A percentile compares a stretch with the other conserved stretches of the same genome.
These are phyloP conservation scores for Aspergillus amoenus DNA, from an alignment of 2,329 filamentous ascomycete species.

Conservation along the genomic window DNA sequence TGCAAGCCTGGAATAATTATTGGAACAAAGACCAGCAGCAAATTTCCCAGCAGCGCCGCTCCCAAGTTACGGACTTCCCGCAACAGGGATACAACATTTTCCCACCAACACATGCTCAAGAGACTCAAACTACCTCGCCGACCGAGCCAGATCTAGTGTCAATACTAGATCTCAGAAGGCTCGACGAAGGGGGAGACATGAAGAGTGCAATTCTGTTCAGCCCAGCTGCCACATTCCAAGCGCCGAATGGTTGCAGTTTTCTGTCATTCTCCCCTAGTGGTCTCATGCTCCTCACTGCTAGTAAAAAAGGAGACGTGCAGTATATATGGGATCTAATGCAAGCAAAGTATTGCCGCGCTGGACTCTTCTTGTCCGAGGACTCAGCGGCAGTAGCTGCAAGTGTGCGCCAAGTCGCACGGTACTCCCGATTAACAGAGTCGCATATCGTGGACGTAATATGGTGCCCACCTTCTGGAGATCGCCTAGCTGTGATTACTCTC, in stretches of 20 bases:
- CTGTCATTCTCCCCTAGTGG: slow-evolving; percentile 50
- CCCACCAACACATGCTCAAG: slow-evolving; percentile 48
- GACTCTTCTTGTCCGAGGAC: slow-evolving; percentile 39
- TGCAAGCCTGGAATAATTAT: slow-evolving; percentile 52
- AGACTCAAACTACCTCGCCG: slow-evolving; percentile 34
- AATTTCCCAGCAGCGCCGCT: slow-evolving; percentile 30
- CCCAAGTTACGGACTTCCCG: slow-evolving; percentile 28
- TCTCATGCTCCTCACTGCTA: slow-evolving; percentile 48
- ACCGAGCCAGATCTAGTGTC: slow-evolving; percentile 47
- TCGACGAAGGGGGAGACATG: slow-evolving; percentile 41
- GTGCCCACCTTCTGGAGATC: slow-evolving; percentile 77
- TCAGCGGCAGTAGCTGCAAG: slow-evolving; percentile 29
- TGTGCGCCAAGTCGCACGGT: slow-evolving; percentile 83
- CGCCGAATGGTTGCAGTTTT: slow-evolving; percentile 50
- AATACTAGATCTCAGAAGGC: slow-evolving; percentile 45
- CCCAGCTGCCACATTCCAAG: slow-evolving; percentile 47
- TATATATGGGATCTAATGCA: slow-evolving; percentile 54
- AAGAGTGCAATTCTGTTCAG: slow-evolving; percentile 32
- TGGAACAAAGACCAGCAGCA: slow-evolving; percentile 46
- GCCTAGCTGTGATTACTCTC: slow-evolving; percentile 85
- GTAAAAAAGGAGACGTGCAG: slow-evolving; percentile 50
- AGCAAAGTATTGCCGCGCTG: slow-evolving; percentile 42
- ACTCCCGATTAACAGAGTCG: slow-evolving; percentile 87
- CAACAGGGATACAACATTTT: slow-evolving; percentile 39
- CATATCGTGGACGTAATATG: slow-evolving; percentile 88